Base-by-base conservation (phyloP, 2,329 filamentous ascomycete species). In the Phyllosticta citriasiana region DNA sequence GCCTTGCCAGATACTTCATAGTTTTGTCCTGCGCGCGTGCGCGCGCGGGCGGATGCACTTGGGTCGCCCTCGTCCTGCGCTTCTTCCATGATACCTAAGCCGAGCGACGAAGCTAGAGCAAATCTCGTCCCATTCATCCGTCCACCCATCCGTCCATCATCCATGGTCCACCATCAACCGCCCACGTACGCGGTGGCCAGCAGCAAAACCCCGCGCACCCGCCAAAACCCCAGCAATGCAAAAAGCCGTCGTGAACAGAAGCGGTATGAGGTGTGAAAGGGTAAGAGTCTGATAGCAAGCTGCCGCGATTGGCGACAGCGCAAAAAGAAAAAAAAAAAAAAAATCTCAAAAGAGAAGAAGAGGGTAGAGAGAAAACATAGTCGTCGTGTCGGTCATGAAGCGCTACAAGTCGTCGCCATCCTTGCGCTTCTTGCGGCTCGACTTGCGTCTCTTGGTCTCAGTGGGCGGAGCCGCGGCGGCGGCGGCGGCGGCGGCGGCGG, bases 381-480 rank as follows among this genome's bases (percentile, higher is more conserved):
- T 33, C 30, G 33, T 40, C 33, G 14, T 40, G 7, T 47, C 53
- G 30, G 58, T 61, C 35, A 24, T 30, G 14, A 8, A 26, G 25
- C 27, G 22, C 70, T 66, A 74, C 57, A 70, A 71, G 54, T 73
- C 72, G 52, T 73, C 72, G 40, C 74, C 72, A 2, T 67, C 65
- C 66, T 74, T 74, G 66, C 73, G 73, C 68, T 71, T 74, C 63
- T 68, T 72, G 63, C 71, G 65, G 35, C 68, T 69, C 6, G 68
- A 60, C 69, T 79, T 80, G 66, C 73, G 76, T 70, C 77, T 79
- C 63, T 76, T 75, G 65, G 67, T 68, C 69, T 70, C 78, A 40
- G 66, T 63, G 27, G 27, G 6, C 27, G 27, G 27, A 8, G 27
- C 27, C 27, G 27, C 27, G 27, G 27, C 27, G 7, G 27, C 9